These are phyloP conservation scores for Chytriomyces sp. DNA, from an alignment of 192 early-diverging fungal genomes.

Conservation along the genomic window DNA sequence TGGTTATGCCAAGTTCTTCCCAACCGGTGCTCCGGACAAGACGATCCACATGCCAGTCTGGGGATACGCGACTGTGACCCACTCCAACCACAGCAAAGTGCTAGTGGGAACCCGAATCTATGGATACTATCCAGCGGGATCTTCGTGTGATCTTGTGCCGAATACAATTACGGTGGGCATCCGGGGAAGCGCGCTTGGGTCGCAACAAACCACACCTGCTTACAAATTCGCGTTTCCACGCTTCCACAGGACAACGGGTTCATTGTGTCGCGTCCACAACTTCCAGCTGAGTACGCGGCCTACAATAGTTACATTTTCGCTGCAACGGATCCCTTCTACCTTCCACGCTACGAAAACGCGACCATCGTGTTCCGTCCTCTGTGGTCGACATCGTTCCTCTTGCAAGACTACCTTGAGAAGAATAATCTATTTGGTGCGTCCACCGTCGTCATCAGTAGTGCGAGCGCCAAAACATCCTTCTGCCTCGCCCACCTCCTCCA, in stretches of 20 bases:
- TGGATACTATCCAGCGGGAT: slow-evolving; percentile 45
- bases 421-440: slow-evolving; percentile 36
- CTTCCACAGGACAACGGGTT: slow-evolving; percentile 19
- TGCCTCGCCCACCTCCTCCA: slow-evolving; percentile 37
- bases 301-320: slow-evolving; percentile 40
- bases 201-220: too few species aligned
- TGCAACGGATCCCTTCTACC: slow-evolving; percentile 35
- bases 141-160: neutral
- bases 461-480: slow-evolving; percentile 46
- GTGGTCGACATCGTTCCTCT: slow-evolving; percentile 45
- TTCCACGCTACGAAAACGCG: slow-evolving; percentile 30
- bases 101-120: slow-evolving; percentile 40
- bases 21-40: neutral
- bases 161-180: neutral
- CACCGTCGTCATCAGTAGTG: slow-evolving; percentile 38
- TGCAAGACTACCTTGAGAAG: slow-evolving; percentile 35
- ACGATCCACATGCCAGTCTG: slow-evolving; percentile 38
- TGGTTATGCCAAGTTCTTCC: slow-evolving; percentile 42
- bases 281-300: slow-evolving; percentile 39
- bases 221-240: neutral
- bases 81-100: slow-evolving; percentile 7
- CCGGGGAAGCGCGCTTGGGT: neutral
- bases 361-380: slow-evolving; percentile 46
- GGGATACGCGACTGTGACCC: slow-evolving; percentile 41
- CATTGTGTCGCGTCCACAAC: slow-evolving; percentile 37